These are phyloP conservation scores for Rhizopus delemar DNA, from an alignment of 371 early-diverging fungal genomes.

Conservation along the genomic window DNA sequence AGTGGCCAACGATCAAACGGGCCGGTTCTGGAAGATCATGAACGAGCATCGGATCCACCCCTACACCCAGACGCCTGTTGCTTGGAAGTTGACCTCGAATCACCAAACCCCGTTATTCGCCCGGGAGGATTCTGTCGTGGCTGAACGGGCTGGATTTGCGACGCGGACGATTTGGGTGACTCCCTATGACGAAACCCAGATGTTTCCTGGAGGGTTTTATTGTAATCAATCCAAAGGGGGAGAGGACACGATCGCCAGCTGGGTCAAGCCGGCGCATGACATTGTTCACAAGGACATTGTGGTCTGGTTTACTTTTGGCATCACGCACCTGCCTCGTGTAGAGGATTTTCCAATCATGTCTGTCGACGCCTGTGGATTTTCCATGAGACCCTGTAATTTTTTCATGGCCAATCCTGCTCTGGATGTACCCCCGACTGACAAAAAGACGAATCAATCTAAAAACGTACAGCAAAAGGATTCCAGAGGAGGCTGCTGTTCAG, in stretches of 20 bases:
- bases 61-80: slow-evolving; percentile 47
- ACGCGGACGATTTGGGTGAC: slow-evolving; percentile 56
- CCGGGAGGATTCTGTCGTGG: slow-evolving; percentile 47
- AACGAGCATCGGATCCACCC: slow-evolving; percentile 47
- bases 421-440: slow-evolving; percentile 52
- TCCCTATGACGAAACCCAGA: slow-evolving; percentile 50
- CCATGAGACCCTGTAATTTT: slow-evolving; percentile 54
- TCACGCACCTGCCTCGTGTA: slow-evolving; percentile 54
- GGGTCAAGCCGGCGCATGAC: slow-evolving; percentile 35
- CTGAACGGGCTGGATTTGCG: slow-evolving; percentile 53
- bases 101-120: slow-evolving; percentile 43
- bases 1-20: slow-evolving; percentile 30
- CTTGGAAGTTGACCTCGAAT: slow-evolving; percentile 46
- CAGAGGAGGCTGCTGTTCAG: slow-evolving; percentile 28
- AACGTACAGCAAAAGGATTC: slow-evolving; percentile 20
- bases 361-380: slow-evolving; percentile 52
- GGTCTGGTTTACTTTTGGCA: slow-evolving; percentile 56
- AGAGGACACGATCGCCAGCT: slow-evolving; percentile 32
- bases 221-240: slow-evolving; percentile 49
- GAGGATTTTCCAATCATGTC: slow-evolving; percentile 62
- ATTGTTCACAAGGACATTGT: slow-evolving; percentile 50
- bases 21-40: slow-evolving; percentile 54
- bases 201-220: slow-evolving; percentile 59
- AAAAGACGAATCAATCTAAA: slow-evolving; percentile 43
- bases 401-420: slow-evolving; percentile 52